These are phyloP conservation scores for Cercophora scortea DNA, from an alignment of 495 filamentous ascomycete species.

Conservation along the genomic window DNA sequence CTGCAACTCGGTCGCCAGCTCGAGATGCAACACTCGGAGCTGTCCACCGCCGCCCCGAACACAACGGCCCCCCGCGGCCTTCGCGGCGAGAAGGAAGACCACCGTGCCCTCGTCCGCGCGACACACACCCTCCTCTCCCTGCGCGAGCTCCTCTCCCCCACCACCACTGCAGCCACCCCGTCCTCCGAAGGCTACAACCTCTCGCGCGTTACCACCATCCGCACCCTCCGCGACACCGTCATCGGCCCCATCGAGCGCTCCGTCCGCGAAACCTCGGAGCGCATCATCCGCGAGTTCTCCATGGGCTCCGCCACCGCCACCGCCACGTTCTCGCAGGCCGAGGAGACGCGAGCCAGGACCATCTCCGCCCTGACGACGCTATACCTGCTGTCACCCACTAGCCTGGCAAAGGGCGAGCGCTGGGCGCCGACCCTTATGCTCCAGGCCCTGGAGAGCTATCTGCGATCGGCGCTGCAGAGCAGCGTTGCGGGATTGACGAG, in stretches of 20 bases:
- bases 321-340: conserved; percentile 68
- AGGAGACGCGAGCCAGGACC: conserved; percentile 65
- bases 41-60: conserved; percentile 23
- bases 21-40: conserved; percentile 64
- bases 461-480: conserved; percentile 64
- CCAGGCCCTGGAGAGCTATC: conserved; percentile 69
- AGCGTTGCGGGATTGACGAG: conserved; percentile 64
- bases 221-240: conserved; percentile 57
- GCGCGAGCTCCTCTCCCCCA: conserved; percentile 59
- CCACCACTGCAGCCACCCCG: conserved; percentile 43
- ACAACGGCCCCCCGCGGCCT: conserved; percentile 12
- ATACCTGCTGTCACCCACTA: conserved; percentile 65
- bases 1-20: conserved; percentile 78
- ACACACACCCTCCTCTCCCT: conserved; percentile 67
- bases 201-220: conserved; percentile 59
- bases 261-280: conserved; percentile 62
- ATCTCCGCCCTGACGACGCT: conserved; percentile 70
- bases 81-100: conserved; percentile 51
- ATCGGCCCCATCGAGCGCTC: conserved; percentile 61
- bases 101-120: conserved; percentile 69
- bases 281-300: conserved; percentile 76
- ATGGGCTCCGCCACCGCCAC: conserved; percentile 53
- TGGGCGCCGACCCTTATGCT: conserved; percentile 67
- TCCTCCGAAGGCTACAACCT: conserved; percentile 73
- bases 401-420: conserved; percentile 34